Conservation (phyloP, 202 grass and related monocot species). For the Panicum hallii region DNA sequence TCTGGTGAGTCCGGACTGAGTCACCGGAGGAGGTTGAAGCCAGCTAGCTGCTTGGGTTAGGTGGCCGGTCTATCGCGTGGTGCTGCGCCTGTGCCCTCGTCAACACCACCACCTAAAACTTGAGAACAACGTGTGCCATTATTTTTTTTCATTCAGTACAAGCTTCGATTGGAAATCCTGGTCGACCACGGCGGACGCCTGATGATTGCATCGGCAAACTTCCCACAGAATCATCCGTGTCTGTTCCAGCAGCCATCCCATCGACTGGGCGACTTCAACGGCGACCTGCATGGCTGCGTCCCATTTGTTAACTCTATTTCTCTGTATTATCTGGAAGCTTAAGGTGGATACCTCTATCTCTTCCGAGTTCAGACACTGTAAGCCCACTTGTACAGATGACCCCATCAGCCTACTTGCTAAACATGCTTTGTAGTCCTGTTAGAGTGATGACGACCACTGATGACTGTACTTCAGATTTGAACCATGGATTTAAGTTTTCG, state of each 20-base stretch:
- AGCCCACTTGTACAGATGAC: not conserved
- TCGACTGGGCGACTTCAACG: slow-evolving; percentile 21
- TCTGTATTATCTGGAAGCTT: slow-evolving; percentile 24
- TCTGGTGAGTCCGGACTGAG: not conserved
- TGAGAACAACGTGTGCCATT: slow-evolving; percentile 29
- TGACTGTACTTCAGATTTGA: not conserved
- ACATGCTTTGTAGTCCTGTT: not conserved
- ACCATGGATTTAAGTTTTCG: not conserved
- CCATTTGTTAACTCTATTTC: not conserved
- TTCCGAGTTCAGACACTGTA: slow-evolving; percentile 24
- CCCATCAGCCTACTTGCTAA: not conserved
- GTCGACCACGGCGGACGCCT: not conserved
- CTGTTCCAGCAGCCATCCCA: not conserved
- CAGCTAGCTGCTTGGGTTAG: slow-evolving; percentile 9
- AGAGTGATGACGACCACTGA: not conserved
- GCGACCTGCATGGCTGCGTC: not conserved
- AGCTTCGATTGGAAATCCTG: slow-evolving; percentile 13
- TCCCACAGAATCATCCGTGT: not conserved
- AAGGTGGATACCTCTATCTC: not conserved
- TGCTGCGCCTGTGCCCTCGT: not conserved
- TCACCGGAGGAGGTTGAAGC: slow-evolving; percentile 4
- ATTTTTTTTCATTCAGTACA: not conserved
- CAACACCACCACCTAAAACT: slow-evolving; percentile 26
- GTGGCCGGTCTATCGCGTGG: slow-evolving; percentile 36
- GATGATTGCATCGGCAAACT: slow-evolving; percentile 14